These are phyloP conservation scores for Monilinia fructicola DNA, from an alignment of 2,329 filamentous ascomycete species.

Conservation along the genomic window DNA sequence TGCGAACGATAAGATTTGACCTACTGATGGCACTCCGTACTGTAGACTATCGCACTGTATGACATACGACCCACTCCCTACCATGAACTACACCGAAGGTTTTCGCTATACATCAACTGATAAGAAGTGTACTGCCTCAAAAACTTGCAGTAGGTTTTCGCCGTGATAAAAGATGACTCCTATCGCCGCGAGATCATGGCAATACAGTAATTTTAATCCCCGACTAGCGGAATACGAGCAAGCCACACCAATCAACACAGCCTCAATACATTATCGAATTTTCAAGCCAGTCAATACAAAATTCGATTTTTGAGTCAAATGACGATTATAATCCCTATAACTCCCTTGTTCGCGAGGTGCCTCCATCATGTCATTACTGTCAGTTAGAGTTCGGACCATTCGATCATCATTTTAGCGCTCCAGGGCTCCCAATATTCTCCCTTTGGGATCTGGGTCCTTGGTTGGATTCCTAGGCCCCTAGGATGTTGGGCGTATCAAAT, in stretches of 20 bases:
- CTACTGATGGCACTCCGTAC: no score
- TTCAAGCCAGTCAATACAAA: not conserved
- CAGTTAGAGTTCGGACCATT: not conserved
- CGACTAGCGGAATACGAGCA: not conserved
- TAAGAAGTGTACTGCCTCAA: not conserved
- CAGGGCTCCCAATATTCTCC: not conserved
- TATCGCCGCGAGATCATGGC: not conserved
- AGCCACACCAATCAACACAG: constrained; percentile 6
- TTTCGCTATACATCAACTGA: not conserved
- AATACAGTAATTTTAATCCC: not conserved
- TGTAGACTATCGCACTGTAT: not conserved
- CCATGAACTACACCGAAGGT: not conserved
- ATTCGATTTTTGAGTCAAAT: not conserved
- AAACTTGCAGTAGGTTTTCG: not conserved
- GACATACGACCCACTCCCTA: not conserved
- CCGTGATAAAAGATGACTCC: not conserved
- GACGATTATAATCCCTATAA: not conserved
- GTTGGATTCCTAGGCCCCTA: not conserved
- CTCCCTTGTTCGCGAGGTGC: not conserved
- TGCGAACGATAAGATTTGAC: not conserved
- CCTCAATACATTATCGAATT: constrained; percentile 1
- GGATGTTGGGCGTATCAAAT: not conserved
- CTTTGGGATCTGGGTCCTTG: not conserved
- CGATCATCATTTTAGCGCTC: not conserved
- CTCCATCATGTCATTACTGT: not conserved